Evolutionary conservation across 2,329 filamentous ascomycete species (phyloP).

Genomic region (Dactylellina haptotyla): DNA sequence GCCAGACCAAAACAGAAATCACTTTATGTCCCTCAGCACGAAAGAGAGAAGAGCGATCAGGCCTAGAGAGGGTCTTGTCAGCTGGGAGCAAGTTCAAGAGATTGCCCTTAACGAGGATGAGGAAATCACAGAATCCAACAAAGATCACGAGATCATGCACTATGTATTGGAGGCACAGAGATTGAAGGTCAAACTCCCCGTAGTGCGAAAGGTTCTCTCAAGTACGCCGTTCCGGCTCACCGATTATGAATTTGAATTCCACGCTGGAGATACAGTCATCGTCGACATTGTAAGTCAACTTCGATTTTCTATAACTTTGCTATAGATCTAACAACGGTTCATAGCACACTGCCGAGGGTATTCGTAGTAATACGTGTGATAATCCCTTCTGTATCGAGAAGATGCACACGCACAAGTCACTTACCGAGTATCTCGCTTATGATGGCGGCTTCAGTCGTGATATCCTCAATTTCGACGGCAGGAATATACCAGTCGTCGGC

Average conservation of each 20-base stretch:
- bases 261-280: slow-evolving; percentile 27
- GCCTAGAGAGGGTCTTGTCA: slow-evolving; percentile 36
- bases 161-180: slow-evolving; percentile 39
- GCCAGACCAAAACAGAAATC: slow-evolving; percentile 32
- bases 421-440: slow-evolving; percentile 36
- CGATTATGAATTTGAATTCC: slow-evolving; percentile 43
- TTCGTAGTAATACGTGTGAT: slow-evolving; percentile 41
- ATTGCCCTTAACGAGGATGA: slow-evolving; percentile 21
- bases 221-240: slow-evolving; percentile 26
- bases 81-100: slow-evolving; percentile 41
- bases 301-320: not conserved
- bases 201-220: slow-evolving; percentile 22
- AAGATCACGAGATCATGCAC: slow-evolving; percentile 51
- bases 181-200: slow-evolving; percentile 40
- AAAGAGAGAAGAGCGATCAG: slow-evolving; percentile 31
- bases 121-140: slow-evolving; percentile 32
- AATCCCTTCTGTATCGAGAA: slow-evolving; percentile 48
- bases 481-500: slow-evolving; percentile 38
- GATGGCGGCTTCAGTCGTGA: slow-evolving; percentile 31
- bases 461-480: slow-evolving; percentile 37
- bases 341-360: slow-evolving; percentile 32
- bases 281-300: slow-evolving; percentile 40
- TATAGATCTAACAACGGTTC: not conserved
- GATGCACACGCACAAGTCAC: slow-evolving; percentile 36
- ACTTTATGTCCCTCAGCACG: slow-evolving; percentile 18